Evolutionary conservation across 139 green algal genomes (phyloP), one percentile per base, ranked within the genome.

Genomic region (Asterochloris sp.): DNA sequence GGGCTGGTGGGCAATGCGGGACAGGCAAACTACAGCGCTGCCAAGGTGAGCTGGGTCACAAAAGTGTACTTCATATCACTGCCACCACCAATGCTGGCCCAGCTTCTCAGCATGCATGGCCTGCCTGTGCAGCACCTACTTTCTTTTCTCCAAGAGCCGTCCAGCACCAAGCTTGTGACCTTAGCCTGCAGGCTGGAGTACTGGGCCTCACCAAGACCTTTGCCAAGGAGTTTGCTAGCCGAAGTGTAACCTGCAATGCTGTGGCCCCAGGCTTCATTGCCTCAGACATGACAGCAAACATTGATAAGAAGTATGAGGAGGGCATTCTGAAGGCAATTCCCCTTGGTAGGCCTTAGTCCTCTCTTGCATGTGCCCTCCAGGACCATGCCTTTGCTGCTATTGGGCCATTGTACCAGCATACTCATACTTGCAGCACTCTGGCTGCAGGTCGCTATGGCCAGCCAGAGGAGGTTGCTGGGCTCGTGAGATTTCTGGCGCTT

Each of bases 1-100:
- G 97, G 97, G 27, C 63, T 98, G 21, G 90, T 92, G 17, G 97
- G 97, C 69, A 99, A 99, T 81, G 90, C 94, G 23, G 97, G 97
- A 16, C 93, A 97, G 84, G 92, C 94, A 69, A 98, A 98, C 90
- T 98, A 98, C 82, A 77, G 83, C 0, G 94, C 95, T 29, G 90
- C 95, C 84, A 98, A 98, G 89, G 89, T 80, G 76, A 81, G 76
- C 64, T 73, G 12, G 84, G 62, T 24, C 21, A 24, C 66, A 71
- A 4, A 71, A 8, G 4, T 71, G 66, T 71, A 12, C 19, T 69
- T 26, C 21, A 24, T 71, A 21, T 26, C 21, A 10, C 66, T 26
- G 17, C 1, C 66, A 26, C 19, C 66, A 71, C 19, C 66, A 71
- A 10, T 13, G 4, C 17, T 71, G 21, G 19, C 21, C 2, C 66